A percentile compares a stretch with the other conserved stretches of the same genome.
Conservation (phyloP, 2,329 filamentous ascomycete species). For the Aureobasidium uvarum region DNA sequence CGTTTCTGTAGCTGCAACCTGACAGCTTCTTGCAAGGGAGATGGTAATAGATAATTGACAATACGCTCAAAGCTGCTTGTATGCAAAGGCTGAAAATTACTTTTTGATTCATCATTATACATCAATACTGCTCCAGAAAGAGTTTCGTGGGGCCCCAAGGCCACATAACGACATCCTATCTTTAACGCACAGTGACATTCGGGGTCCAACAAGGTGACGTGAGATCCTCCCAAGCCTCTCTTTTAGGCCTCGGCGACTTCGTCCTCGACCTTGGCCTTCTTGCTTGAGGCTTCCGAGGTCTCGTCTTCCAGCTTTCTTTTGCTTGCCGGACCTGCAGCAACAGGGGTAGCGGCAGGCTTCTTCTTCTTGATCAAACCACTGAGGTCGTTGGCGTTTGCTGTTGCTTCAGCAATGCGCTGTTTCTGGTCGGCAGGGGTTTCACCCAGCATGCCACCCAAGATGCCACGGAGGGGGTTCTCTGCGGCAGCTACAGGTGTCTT, state of each 20-base stretch:
- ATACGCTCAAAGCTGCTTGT: too few species aligned
- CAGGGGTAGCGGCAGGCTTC: conserved; percentile 39
- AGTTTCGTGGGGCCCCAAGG: too few species aligned
- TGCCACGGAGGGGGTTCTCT: conserved; percentile 53
- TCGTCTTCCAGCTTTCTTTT: conserved; percentile 19
- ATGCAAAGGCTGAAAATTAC: too few species aligned
- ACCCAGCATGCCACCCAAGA: conserved; percentile 63
- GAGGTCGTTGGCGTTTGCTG: conserved; percentile 70
- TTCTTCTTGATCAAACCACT: conserved; percentile 72
- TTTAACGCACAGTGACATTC: too few species aligned
- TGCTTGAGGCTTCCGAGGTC: background rate
- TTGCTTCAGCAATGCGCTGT: conserved; percentile 68
- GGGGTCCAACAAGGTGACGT: too few species aligned
- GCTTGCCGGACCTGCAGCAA: background rate
- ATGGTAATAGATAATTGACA: too few species aligned
- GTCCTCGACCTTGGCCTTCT: conserved; percentile 10
- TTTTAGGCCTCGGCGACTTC: background rate
- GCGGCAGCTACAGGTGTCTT: conserved; percentile 51
- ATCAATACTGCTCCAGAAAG: too few species aligned
- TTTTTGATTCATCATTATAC: too few species aligned
- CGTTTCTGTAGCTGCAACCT: too few species aligned
- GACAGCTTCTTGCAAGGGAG: too few species aligned
- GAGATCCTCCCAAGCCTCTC: too few species aligned
- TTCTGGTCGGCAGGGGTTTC: conserved; percentile 61
- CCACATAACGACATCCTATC: too few species aligned